Base-by-base conservation (phyloP, 805 yeast species). In the Candida silvicultrix region DNA sequence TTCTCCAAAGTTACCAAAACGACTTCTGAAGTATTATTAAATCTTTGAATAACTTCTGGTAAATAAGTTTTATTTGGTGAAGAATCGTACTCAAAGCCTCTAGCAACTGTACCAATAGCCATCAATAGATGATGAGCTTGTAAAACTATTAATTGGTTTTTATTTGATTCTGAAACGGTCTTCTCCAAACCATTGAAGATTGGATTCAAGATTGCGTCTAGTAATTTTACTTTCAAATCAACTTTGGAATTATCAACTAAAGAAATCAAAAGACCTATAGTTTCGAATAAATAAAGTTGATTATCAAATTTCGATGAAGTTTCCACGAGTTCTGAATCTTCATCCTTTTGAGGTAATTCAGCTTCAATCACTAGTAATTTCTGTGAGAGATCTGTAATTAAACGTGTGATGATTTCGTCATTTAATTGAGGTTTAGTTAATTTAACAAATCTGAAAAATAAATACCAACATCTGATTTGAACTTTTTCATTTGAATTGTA, bases 51-150 rank as follows among this genome's bases (percentile, higher is more conserved):
- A 38, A 69, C 45, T 40, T 57, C 73, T 19, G 63, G 53, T 7
- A 71, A 54, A 44, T 59, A 63, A 44, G 64, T 65, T 38, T 64
- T 64, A 36, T 66, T 54, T 42, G 63, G 60, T 4, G 53, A 38
- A 12, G 58, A 45, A 42, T 59, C 63, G 38, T 56, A 50, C 40
- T 59, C 94, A 56, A 85, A 80, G 5, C 98, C 98, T 60, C 94
- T 79, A 4, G 89, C 84, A 57, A 90, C 75, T 0, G 97, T 88
- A 40, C 97, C 97, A 40, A 92, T 78, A 0, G 97, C 90, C 80
- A 88, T 79, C 42, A 94, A 67, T 31, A 83, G 75, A 61, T 92
- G 97, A 63, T 94, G 96, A 3, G 89, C 83, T 60, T 88, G 94
- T 40, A 87, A 65, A 2, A 83, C 73, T 31, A 75, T 57, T 38